These are phyloP conservation scores for Tillandsia fasciculata DNA, from an alignment of 176 grass and related monocot genomes.

Conservation along the genomic window DNA sequence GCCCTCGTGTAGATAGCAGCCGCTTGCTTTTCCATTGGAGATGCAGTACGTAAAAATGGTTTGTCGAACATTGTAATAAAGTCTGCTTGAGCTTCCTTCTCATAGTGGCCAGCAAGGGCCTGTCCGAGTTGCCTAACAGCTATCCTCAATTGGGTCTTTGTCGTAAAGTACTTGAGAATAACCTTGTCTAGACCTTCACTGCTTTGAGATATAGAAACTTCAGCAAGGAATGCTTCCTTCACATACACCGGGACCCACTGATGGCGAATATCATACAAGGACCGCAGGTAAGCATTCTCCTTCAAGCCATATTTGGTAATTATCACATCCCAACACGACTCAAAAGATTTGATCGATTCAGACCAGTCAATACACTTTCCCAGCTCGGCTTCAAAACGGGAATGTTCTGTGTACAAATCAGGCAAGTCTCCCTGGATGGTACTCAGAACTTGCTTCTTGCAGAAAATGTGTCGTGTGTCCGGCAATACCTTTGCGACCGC, in stretches of 20 bases:
- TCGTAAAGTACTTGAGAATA: conserved; percentile 53
- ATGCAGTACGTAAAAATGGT: conserved; percentile 53
- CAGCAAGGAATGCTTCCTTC: conserved; percentile 58
- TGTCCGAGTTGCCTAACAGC: conserved; percentile 54
- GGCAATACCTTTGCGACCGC: conserved; percentile 61
- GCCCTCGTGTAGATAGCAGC: conserved; percentile 55
- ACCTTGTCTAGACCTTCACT: conserved; percentile 53
- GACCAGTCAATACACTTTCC: conserved; percentile 54
- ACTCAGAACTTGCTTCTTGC: conserved; percentile 57
- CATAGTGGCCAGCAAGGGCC: conserved; percentile 42
- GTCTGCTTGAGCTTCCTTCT: conserved; percentile 57
- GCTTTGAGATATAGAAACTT: conserved; percentile 32
- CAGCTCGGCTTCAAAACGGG: conserved; percentile 53
- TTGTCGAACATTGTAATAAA: conserved; percentile 65
- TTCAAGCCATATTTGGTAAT: conserved; percentile 44
- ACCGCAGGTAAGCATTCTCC: conserved; percentile 59
- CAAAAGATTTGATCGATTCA: conserved; percentile 58
- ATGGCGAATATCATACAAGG: conserved; percentile 55
- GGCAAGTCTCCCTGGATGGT: conserved; percentile 48
- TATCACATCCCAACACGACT: conserved; percentile 52
- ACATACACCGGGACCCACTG: conserved; percentile 68
- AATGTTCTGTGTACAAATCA: conserved; percentile 32
- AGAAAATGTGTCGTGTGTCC: conserved; percentile 58
- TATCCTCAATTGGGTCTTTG: conserved; percentile 47
- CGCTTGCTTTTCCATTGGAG: conserved; percentile 73